phyloP scores from a whole-genome alignment of 306 rosid species.

The Dalbergia cochinchinensis region DNA sequence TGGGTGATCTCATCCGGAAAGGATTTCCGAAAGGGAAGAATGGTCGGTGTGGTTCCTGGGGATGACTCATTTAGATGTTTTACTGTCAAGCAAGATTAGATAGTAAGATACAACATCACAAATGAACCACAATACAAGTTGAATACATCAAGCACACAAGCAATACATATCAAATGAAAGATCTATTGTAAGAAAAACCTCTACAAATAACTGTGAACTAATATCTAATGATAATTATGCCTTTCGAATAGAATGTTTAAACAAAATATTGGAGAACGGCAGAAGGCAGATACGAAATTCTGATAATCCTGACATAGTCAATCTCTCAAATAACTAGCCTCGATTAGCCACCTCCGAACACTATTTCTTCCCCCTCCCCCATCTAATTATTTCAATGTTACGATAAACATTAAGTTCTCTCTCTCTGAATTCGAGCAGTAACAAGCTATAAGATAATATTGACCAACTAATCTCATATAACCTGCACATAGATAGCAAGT shows the following conservation, averaged over 20 bases:
- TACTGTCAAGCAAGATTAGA: constrained; percentile 50
- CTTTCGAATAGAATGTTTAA: not conserved
- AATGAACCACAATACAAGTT: constrained; percentile 29
- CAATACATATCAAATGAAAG: constrained; percentile 11
- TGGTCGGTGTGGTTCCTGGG: constrained; percentile 78
- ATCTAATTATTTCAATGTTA: constrained; percentile 10
- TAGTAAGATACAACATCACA: constrained; percentile 28
- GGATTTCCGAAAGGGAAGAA: constrained; percentile 94
- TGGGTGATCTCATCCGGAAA: constrained; percentile 68
- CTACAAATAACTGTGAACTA: not conserved
- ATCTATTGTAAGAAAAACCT: not conserved
- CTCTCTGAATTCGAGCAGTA: not conserved
- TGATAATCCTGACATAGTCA: not conserved
- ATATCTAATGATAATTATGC: not conserved
- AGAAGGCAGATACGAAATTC: constrained; percentile 9
- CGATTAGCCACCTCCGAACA: not conserved
- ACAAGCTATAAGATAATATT: not conserved
- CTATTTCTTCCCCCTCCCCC: not conserved
- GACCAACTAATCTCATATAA: constrained; percentile 27
- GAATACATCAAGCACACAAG: constrained; percentile 32
- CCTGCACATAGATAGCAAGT: not conserved
- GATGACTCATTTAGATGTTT: constrained; percentile 67
- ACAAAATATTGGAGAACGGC: not conserved
- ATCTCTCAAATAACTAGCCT: constrained; percentile 7
- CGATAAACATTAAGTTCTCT: not conserved